Base-by-base conservation (phyloP, 1,139 yeast species). In the Taphrina populina region DNA sequence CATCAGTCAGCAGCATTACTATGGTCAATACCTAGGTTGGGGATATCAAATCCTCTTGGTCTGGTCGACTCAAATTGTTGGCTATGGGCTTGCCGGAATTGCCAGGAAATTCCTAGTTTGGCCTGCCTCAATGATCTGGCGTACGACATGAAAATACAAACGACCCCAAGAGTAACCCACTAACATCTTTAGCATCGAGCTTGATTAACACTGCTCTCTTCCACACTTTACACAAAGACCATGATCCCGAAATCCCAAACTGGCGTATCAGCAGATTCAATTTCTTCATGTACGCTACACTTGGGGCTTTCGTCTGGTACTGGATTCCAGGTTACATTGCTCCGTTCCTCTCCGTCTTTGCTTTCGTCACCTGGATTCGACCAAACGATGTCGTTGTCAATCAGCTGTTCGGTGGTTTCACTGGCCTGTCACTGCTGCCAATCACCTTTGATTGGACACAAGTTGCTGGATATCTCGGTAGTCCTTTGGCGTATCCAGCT, bases 61-160 rank as follows among this genome's bases (percentile, higher is more conserved):
- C 5, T 71, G 69, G 56, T 54, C 55, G 15, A 24, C 36, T 13
- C 85, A 82, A 66, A 72, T 81, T 62, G 73, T 82, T 53, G 86
- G 87, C 11, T 79, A 80, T 61, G 80, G 83, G n/a, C 67, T 81
- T 57, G 84, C 84, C 34, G 87, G 88, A 46, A 58, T 81, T 58
- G 74, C 76, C 43, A 72, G 82, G 62, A 73, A 78, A 62, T 72
- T 80, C 27, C 71, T 83, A 61, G 83, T 82, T n/a, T 76, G 77
- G 59, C 83, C 86, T 5, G 76, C 83, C 6, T 71, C 79, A 6
- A 79, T 82, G 71, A 76, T 82, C 54, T 83, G 88, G 88, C 88
- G 88, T 1, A 20, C 47, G 11, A 35, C 27, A 8, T 52, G n/a
- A n/a, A n/a, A n/a, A n/a, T n/a, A n/a, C n/a, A n/a, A n/a, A n/a